phyloP scores from a whole-genome alignment of 2,329 filamentous ascomycete genomes.

The Fusarium sp. region DNA sequence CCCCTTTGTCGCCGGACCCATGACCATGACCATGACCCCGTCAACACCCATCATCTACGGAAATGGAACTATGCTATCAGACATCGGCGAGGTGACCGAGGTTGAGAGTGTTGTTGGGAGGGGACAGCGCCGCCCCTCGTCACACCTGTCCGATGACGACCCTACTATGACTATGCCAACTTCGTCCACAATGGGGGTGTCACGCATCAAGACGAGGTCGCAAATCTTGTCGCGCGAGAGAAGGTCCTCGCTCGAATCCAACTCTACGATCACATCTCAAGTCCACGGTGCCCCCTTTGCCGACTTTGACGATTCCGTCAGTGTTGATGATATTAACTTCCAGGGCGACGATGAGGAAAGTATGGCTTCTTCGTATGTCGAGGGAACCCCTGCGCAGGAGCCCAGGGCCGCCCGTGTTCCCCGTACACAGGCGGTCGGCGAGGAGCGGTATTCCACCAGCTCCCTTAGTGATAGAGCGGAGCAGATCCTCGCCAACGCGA shows the following conservation, averaged over 20 bases:
- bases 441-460: conserved; percentile 75
- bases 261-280: conserved; percentile 67
- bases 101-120: conserved; percentile 61
- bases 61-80: conserved; percentile 75
- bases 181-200: conserved; percentile 59
- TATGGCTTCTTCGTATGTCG: conserved; percentile 66
- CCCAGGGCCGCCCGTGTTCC: conserved; percentile 19
- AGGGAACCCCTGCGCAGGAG: conserved; percentile 52
- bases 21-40: conserved; percentile 51
- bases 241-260: conserved; percentile 68
- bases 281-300: conserved; percentile 62
- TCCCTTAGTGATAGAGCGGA: conserved; percentile 86
- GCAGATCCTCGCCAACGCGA: conserved; percentile 91
- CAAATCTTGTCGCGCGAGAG: conserved; percentile 59
- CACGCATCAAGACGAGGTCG: conserved; percentile 56
- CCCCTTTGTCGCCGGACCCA: conserved; percentile 54
- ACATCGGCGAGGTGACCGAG: conserved; percentile 69
- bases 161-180: conserved; percentile 52
- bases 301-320: conserved; percentile 71
- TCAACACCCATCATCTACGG: conserved; percentile 75
- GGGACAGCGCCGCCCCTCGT: conserved; percentile 52
- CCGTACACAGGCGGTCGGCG: conserved; percentile 41
- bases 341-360: conserved; percentile 76
- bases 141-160: conserved; percentile 49
- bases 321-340: conserved; percentile 72